Evolutionary conservation across 2,329 filamentous ascomycete genomes (phyloP).

Genomic region (Elsinoe batatas): DNA sequence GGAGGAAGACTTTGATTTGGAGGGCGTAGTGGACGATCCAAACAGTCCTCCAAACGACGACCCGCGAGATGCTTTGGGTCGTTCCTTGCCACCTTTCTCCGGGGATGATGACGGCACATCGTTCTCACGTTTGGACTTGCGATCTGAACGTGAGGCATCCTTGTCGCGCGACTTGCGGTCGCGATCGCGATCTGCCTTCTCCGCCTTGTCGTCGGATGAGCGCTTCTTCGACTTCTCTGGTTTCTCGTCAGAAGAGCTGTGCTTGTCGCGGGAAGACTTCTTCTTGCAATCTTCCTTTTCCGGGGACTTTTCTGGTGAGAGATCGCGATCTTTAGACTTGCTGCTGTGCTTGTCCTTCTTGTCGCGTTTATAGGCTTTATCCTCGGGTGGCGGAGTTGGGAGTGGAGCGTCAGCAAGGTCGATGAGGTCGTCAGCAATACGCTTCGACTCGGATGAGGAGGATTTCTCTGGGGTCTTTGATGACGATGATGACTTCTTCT

Average conservation of each 20-base stretch:
- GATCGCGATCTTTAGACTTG: slow-evolving; percentile 28
- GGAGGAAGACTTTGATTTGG: slow-evolving; percentile 56
- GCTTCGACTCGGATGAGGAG: slow-evolving; percentile 20
- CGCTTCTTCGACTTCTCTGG: slow-evolving; percentile 50
- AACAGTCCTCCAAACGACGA: slow-evolving; percentile 55
- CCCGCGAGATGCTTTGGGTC: slow-evolving; percentile 47
- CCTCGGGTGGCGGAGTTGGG: slow-evolving; percentile 43
- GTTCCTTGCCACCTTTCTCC: slow-evolving; percentile 24
- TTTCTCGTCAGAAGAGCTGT: slow-evolving; percentile 29
- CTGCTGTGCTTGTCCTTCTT: slow-evolving; percentile 54
- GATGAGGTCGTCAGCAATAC: slow-evolving; percentile 21
- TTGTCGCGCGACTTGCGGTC: slow-evolving; percentile 33
- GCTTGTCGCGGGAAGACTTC: slow-evolving; percentile 30
- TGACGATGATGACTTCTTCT: slow-evolving; percentile 9
- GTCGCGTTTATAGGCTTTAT: slow-evolving; percentile 19
- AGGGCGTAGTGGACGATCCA: slow-evolving; percentile 28
- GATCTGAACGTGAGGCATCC: slow-evolving; percentile 3
- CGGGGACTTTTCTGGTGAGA: slow-evolving; percentile 2
- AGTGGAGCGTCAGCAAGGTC: slow-evolving; percentile 30
- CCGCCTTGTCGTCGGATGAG: slow-evolving; percentile 7
- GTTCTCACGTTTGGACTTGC: slow-evolving; percentile 9
- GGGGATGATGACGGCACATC: neutral
- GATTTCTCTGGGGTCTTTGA: neutral
- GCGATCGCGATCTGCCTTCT: slow-evolving; percentile 55
- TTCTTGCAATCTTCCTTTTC: slow-evolving; percentile 34